A percentile compares a stretch with the other conserved stretches of the same genome.
phyloP scores from a whole-genome alignment of 371 early-diverging fungal genomes.

The Rhizopus arrhizus region DNA sequence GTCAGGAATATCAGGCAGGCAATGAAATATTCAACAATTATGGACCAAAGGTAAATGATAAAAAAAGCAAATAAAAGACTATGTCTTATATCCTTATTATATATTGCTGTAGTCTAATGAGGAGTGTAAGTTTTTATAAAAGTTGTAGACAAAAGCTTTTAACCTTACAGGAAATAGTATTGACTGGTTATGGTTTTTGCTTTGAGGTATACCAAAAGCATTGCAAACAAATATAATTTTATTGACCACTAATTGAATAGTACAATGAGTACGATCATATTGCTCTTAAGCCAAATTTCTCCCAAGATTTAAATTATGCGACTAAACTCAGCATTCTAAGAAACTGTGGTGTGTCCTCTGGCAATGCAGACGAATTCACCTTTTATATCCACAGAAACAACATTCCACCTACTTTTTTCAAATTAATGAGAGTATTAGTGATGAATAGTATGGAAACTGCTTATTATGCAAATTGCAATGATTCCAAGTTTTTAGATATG shows the following conservation, averaged over 20 bases:
- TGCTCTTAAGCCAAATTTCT: slow-evolving; percentile 59
- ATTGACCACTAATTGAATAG: slow-evolving; percentile 17
- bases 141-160: slow-evolving; percentile 5
- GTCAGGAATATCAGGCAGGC: slow-evolving; percentile 37
- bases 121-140: slow-evolving; percentile 60
- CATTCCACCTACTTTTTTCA: slow-evolving; percentile 49
- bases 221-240: neutral
- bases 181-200: slow-evolving; percentile 70
- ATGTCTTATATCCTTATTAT: neutral
- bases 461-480: slow-evolving; percentile 25
- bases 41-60: slow-evolving; percentile 61
- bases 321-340: slow-evolving; percentile 49
- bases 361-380: slow-evolving; percentile 33
- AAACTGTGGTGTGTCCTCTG: slow-evolving; percentile 37
- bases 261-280: slow-evolving; percentile 54
- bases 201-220: slow-evolving; percentile 35
- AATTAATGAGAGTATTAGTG: slow-evolving; percentile 62
- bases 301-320: slow-evolving; percentile 55
- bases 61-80: neutral
- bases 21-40: slow-evolving; percentile 67
- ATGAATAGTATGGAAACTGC: slow-evolving; percentile 59
- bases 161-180: slow-evolving; percentile 27
- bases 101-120: slow-evolving; percentile 56
- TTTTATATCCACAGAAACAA: slow-evolving; percentile 50
- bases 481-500: slow-evolving; percentile 36